Evolutionary conservation across 768 basidiomycete species (phyloP), one percentile per base, ranked within the genome.

Genomic region (Boletus edulis): DNA sequence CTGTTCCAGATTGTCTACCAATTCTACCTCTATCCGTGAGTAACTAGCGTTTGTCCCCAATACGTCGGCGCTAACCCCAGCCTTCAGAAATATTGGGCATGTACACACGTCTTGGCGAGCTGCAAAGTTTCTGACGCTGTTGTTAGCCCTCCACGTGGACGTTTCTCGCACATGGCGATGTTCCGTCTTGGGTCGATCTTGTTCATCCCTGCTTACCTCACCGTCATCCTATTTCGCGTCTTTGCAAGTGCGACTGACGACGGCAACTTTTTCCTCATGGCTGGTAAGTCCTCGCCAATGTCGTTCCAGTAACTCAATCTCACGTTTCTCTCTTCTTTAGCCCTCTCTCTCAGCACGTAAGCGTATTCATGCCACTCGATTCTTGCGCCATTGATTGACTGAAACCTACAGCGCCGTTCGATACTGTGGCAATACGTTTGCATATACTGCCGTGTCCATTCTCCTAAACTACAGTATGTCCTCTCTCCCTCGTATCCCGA

Each of bases 1-100:
- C 78, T 94, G n/a, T 90, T 86, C 57, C 94, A 95, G 70, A 89
- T 97, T 49, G 84, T 86, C 37, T 96, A 94, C 67, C 94, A 94
- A 65, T 94, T 93, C 67, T 85, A 91, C 66, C 79, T 92, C 35
- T 94, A 94, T 77, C 91, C 91, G 89, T 93, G 66, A 72, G 90
- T 78, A 6, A 0, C 32, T 24, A 7, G 13, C 34, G 8, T 29
- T 31, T 8, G 7, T 31, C 9, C 32, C 35, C 12, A 3, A 17
- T 48, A 12, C 22, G 1, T 20, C 52, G 27, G 51, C 48, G 15
- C 24, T 56, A 10, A 47, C 13, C 0, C 27, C 35, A 46, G 38
- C 0, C 44, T 37, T 40, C 54, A 87, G 86, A 56, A 88, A 88
- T 67, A 82, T 88, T 58, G 86, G 86, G 84, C 80, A 67, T 41